Evolutionary conservation across 768 basidiomycete species (phyloP), one percentile per base, ranked within the genome.

Genomic region (Pulveroboletus sp.): DNA sequence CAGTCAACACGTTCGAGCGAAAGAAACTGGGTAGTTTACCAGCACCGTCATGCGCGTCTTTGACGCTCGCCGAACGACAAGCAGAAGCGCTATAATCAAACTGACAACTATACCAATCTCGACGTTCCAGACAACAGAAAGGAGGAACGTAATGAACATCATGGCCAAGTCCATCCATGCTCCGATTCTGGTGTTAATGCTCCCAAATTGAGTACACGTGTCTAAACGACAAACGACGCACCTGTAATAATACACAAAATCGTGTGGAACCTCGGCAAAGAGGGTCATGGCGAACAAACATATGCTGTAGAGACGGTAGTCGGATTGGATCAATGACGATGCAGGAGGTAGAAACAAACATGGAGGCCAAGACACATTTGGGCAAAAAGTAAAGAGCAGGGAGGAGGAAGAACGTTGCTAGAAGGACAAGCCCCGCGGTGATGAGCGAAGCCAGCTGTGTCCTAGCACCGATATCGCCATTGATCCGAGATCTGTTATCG

Each of bases 81-180:
- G 76, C 1, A 97, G 72, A 34, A 98, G 76, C 27, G 93, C 93
- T 49, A 94, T 81, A 35, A 93, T 82, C 53, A 97, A 73, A 54
- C 90, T 90, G 56, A 90, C 84, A n/a, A 88, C 81, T 36, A 98
- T 84, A 13, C 95, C 95, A 46, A 91, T 84, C 73, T 98, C 94
- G 47, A 98, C 84, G 55, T 87, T 84, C 83, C 91, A 94, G 20
- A 97, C 67, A 47, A 97, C 82, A 2, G 92, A 93, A 45, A 90
- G 79, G 53, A 85, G 59, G 68, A 98, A 97, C 0, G 97, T 97
- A 43, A 94, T 76, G 19, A 74, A 70, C 87, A 97, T 93, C 60
- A 98, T 79, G 6, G 79, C 71, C 40, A 95, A 74, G 64, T 98
- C 95, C 32, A 82, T 81, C 90, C 91, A 94, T n/a, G 95, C 90